Conservation (phyloP, 2,329 filamentous ascomycete genomes). For the Penicillium sclerotiorum region DNA sequence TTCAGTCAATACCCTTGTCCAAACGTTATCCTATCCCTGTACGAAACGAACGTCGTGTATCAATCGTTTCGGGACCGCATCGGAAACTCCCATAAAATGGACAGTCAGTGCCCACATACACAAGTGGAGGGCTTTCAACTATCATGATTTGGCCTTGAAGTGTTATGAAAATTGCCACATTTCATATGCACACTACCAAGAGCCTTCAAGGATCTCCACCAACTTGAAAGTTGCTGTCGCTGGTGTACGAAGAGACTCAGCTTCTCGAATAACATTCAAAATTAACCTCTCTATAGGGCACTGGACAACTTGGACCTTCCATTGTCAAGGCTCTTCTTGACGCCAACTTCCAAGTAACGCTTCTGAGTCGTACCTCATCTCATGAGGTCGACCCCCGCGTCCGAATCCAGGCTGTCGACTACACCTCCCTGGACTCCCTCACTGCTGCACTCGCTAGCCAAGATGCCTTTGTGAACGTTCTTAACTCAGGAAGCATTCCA, state of each 20-base stretch:
- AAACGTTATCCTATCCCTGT: no score
- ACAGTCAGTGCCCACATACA: no score
- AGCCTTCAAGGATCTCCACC: no score
- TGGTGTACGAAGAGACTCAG: constrained; percentile 12
- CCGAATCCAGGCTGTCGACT: constrained; percentile 12
- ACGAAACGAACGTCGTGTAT: no score
- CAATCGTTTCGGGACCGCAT: no score
- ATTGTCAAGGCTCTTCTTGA: constrained; percentile 14
- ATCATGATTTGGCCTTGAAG: no score
- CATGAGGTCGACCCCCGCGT: constrained; percentile 8
- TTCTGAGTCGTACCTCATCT: constrained; percentile 12
- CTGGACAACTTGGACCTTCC: constrained; percentile 17
- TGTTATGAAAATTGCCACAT: no score
- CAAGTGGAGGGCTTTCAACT: no score
- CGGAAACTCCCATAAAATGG: no score
- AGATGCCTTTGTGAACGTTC: constrained; percentile 32
- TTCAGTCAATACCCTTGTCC: no score
- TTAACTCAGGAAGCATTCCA: constrained; percentile 13
- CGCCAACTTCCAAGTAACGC: constrained; percentile 11
- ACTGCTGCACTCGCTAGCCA: constrained; percentile 26
- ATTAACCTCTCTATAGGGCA: constrained; percentile 8
- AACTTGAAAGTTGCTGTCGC: constrained; percentile 16
- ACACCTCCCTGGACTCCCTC: constrained; percentile 14
- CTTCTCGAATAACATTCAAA: not conserved
- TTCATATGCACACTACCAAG: no score